Conservation (phyloP, 352 stramenopile species). For the Phytophthora syringae region DNA sequence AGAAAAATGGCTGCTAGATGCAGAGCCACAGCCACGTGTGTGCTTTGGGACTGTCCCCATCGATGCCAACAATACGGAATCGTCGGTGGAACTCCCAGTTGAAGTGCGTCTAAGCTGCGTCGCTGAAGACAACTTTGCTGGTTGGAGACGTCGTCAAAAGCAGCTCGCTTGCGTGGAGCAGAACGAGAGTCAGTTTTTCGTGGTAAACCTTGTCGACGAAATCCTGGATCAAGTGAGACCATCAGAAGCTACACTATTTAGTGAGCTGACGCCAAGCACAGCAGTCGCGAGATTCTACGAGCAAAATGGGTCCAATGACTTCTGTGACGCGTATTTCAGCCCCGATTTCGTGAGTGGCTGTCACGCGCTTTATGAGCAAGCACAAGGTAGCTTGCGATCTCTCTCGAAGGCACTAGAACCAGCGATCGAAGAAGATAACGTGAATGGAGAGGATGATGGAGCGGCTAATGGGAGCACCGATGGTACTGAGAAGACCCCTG, state of each 20-base stretch:
- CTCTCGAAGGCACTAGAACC: not conserved
- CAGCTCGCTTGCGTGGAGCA: constrained; percentile 24
- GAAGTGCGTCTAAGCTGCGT: constrained; percentile 61
- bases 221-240: constrained; percentile 48
- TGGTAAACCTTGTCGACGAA: constrained; percentile 62
- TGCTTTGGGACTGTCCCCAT: constrained; percentile 4
- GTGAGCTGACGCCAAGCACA: constrained; percentile 32
- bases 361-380: constrained; percentile 35
- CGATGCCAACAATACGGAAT: not conserved
- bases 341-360: constrained; percentile 31
- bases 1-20: constrained; percentile 75
- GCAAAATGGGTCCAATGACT: constrained; percentile 21
- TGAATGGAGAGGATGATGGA: constrained; percentile 7
- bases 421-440: constrained; percentile 6
- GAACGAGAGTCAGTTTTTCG: constrained; percentile 49
- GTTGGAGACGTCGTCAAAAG: constrained; percentile 31
- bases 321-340: constrained; percentile 50
- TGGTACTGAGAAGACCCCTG: not conserved
- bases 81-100: constrained; percentile 16
- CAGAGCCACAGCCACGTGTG: constrained; percentile 50
- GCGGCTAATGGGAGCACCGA: not conserved
- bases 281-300: constrained; percentile 44
- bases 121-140: constrained; percentile 66
- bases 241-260: constrained; percentile 32
- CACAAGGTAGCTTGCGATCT: constrained; percentile 18